A percentile compares a stretch with the other conserved stretches of the same genome.
These are phyloP conservation scores for Venturia asperata DNA, from an alignment of 2,329 filamentous ascomycete genomes.

Conservation along the genomic window DNA sequence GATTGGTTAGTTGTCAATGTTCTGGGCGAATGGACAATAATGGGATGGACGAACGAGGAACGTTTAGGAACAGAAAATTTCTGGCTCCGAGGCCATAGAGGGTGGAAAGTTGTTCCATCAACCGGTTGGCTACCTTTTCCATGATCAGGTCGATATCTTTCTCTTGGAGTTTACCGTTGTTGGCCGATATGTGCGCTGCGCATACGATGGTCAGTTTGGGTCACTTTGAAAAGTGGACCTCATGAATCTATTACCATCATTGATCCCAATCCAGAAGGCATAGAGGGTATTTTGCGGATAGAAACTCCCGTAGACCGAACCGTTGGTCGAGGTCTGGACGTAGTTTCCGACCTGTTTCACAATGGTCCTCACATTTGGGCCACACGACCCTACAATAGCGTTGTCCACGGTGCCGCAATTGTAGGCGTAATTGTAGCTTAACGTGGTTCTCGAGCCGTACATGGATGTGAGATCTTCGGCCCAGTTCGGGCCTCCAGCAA, in stretches of 20 bases:
- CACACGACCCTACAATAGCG: background rate
- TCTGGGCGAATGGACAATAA: background rate
- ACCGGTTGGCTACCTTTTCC: slow-evolving; percentile 1
- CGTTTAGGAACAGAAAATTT: background rate
- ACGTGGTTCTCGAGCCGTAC: background rate
- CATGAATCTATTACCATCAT: background rate
- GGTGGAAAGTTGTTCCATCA: background rate
- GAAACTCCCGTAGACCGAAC: background rate
- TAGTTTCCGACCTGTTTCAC: background rate
- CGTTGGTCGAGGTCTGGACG: background rate
- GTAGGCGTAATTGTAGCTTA: background rate
- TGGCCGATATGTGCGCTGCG: slow-evolving; percentile 1
- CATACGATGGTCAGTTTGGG: background rate
- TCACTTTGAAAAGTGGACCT: too few relatives aligned
- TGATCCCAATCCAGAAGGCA: slow-evolving; percentile 4
- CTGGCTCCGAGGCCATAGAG: background rate
- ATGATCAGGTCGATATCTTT: slow-evolving; percentile 5
- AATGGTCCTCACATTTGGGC: background rate
- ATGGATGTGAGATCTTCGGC: slow-evolving; percentile 5
- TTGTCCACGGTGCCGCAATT: slow-evolving; percentile 6
- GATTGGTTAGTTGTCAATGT: background rate
- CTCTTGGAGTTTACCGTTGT: background rate
- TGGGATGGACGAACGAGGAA: slow-evolving; percentile 3
- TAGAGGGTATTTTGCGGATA: background rate
- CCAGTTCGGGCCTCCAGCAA: background rate